Base-by-base conservation (phyloP, 352 stramenopile species). In the Phytophthora sansomeana region DNA sequence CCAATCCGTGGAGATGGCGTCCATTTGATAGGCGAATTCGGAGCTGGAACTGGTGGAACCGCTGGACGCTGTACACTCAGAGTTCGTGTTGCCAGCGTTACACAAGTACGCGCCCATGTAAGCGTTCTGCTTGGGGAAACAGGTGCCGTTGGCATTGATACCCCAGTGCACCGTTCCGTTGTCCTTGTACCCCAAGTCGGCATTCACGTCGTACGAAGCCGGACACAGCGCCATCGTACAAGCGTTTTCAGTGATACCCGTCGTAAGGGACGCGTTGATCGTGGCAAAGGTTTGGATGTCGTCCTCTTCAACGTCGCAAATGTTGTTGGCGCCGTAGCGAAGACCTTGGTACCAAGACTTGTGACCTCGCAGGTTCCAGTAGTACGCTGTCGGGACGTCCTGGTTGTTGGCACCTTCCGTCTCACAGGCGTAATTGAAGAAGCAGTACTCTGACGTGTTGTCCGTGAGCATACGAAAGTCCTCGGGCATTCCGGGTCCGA, bases 401-500 rank as follows among this genome's bases (percentile, higher is more conserved):
- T 75, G 35, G 42, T 64, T 65, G 50, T 86, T 86, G 1, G 72
- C 74, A n/a, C 81, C 81, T 0, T 52, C 51, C 2, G 71, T 83
- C 42, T 63, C 71, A 52, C 81, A 90, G 26, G 64, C 51, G 7
- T 63, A 53, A 3, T n/a, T 61, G 56, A 87, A 90, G 11, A 87
- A 58, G 42, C 78, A 41, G 10, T 10, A 35, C n/a, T 5, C 67
- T 36, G 16, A 67, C 56, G 1, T 72, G 43, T 85, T 26, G 68
- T 85, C 26, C 13, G 44, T 24, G 77, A 88, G 87, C 5, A 78
- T 41, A 3, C 83, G 83, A 21, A 80, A 90, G 14, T 90, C 67
- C 5, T 72, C 58, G 3, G 85, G 86, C 75, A 91, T 91, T 2
- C 86, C 90, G 0, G 87, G 87, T 0, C 75, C 77, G 58, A 98